Evolutionary conservation across 192 early-diverging fungal genomes (phyloP).

Genomic region (Backusella parvicylindrica): DNA sequence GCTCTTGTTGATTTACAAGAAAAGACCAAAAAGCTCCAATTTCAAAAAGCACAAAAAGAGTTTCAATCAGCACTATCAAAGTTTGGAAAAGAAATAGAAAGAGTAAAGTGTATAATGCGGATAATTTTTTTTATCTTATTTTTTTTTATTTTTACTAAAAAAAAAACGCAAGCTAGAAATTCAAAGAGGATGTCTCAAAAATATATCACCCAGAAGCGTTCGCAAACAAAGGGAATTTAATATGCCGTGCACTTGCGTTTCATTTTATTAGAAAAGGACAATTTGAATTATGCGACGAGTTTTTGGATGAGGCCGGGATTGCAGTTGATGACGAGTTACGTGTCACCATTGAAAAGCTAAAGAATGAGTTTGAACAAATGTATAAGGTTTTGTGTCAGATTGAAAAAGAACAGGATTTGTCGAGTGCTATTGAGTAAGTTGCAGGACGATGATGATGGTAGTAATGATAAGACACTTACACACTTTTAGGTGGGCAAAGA

Average conservation of each 20-base stretch:
- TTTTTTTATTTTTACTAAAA: neutral
- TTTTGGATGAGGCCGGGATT: conserved; percentile 42
- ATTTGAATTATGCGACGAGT: conserved; percentile 73
- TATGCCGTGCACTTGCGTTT: conserved; percentile 60
- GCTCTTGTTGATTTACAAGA: neutral
- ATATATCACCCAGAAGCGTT: conserved; percentile 73
- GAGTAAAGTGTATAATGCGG: conserved; percentile 33
- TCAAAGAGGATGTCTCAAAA: conserved; percentile 61
- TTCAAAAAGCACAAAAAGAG: conserved; percentile 60
- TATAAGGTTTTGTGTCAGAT: conserved; percentile 69
- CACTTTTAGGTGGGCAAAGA: conserved; percentile 66
- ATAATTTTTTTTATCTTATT: conserved; percentile 5
- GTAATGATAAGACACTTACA: neutral
- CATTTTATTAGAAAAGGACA: conserved; percentile 89
- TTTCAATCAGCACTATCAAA: conserved; percentile 57
- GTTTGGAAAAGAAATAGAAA: conserved; percentile 74
- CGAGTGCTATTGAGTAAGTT: conserved; percentile 58
- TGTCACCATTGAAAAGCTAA: conserved; percentile 40
- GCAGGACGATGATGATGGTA: neutral
- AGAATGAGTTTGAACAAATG: conserved; percentile 80
- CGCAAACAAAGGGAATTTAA: conserved; percentile 59
- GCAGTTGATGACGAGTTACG: conserved; percentile 35
- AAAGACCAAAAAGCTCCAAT: conserved; percentile 14
- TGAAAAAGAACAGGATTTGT: conserved; percentile 47
- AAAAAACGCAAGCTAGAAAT: conserved; percentile 41